These are phyloP conservation scores for Candida coleopterorum DNA, from an alignment of 805 yeast species.

Conservation along the genomic window DNA sequence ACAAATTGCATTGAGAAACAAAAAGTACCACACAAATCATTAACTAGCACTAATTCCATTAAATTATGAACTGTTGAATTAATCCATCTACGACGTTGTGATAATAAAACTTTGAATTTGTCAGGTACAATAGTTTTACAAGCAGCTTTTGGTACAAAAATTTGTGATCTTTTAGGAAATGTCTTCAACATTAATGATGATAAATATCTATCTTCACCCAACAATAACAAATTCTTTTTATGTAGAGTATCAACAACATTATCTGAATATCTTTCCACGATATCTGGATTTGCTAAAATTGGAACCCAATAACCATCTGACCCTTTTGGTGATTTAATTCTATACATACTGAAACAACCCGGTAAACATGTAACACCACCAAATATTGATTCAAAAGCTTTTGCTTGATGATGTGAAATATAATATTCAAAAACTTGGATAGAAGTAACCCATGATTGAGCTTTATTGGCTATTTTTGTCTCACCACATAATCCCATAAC, in stretches of 20 bases:
- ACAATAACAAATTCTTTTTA: slow-evolving; percentile 73
- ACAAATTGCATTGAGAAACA: slow-evolving; percentile 95
- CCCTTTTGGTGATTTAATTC: slow-evolving; percentile 87
- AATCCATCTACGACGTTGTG: slow-evolving; percentile 96
- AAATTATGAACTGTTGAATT: slow-evolving; percentile 91
- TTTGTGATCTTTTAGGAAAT: slow-evolving; percentile 83
- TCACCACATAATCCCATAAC: slow-evolving; percentile 96
- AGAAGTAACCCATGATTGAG: slow-evolving; percentile 82
- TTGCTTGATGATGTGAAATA: slow-evolving; percentile 90
- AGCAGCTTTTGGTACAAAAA: slow-evolving; percentile 85
- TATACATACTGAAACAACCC: slow-evolving; percentile 89
- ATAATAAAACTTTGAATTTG: slow-evolving; percentile 67
- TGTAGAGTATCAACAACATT: slow-evolving; percentile 81
- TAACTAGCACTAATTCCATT: slow-evolving; percentile 78
- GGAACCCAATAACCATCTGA: slow-evolving; percentile 79
- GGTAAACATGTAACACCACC: slow-evolving; percentile 95
- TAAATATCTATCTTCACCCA: slow-evolving; percentile 88
- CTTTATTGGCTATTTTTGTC: slow-evolving; percentile 82
- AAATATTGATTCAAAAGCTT: slow-evolving; percentile 91
- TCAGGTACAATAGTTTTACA: slow-evolving; percentile 92
- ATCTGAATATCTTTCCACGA: slow-evolving; percentile 86
- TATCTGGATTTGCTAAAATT: slow-evolving; percentile 85
- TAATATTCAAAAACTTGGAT: slow-evolving; percentile 93
- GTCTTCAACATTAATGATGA: slow-evolving; percentile 82
- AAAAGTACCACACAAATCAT: slow-evolving; percentile 89